phyloP scores from a whole-genome alignment of 352 stramenopile genomes.

The Phytopythium aichiense region DNA sequence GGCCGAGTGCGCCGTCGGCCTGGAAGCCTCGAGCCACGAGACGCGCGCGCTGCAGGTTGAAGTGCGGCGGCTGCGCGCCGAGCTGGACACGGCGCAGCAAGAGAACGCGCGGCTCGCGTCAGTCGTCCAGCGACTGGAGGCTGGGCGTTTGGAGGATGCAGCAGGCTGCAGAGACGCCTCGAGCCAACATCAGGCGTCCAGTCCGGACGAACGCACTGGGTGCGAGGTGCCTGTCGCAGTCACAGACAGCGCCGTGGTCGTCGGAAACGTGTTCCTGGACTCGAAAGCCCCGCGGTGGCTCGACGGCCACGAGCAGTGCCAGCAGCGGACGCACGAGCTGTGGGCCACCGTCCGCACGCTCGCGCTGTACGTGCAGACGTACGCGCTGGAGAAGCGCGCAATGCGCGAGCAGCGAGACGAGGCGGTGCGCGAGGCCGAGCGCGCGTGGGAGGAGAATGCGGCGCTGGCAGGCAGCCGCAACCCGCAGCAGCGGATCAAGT shows the following conservation, averaged over 20 bases:
- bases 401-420: slow-evolving; percentile 55
- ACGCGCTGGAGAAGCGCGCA: slow-evolving; percentile 43
- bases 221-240: slow-evolving; percentile 2
- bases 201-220: neutral
- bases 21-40: neutral
- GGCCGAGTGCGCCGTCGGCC: slow-evolving; percentile 1
- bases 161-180: neutral
- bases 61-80: slow-evolving; percentile 2
- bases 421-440: slow-evolving; percentile 44
- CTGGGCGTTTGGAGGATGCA: neutral
- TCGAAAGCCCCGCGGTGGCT: slow-evolving; percentile 18
- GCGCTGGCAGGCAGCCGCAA: slow-evolving; percentile 59
- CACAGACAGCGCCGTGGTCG: slow-evolving; percentile 7
- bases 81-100: neutral
- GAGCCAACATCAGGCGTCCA: slow-evolving; percentile 7
- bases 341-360: slow-evolving; percentile 64
- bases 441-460: slow-evolving; percentile 51
- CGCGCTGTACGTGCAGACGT: slow-evolving; percentile 56
- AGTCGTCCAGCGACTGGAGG: neutral
- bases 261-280: slow-evolving; percentile 22
- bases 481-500: slow-evolving; percentile 70
- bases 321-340: slow-evolving; percentile 65
- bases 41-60: slow-evolving; percentile 2
- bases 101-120: slow-evolving; percentile 5
- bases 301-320: slow-evolving; percentile 45